These are phyloP conservation scores for Periconia sp. DNA, from an alignment of 2,329 filamentous ascomycete genomes.

Conservation along the genomic window DNA sequence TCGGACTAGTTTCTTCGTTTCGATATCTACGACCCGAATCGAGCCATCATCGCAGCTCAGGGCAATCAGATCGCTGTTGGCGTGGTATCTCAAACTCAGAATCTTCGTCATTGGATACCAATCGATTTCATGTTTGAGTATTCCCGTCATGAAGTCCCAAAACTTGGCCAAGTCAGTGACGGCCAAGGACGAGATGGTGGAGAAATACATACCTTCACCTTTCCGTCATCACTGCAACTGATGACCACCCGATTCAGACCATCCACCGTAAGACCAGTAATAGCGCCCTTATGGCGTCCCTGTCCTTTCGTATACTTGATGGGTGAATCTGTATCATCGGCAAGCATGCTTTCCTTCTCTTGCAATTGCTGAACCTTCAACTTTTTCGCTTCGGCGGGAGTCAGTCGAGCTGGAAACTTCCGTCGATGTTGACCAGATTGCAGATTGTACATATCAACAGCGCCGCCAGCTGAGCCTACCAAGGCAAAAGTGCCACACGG, in stretches of 20 bases:
- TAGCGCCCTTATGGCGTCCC: constrained; percentile 78
- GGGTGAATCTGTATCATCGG: constrained; percentile 47
- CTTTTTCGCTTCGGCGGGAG: constrained; percentile 78
- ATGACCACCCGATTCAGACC: constrained; percentile 85
- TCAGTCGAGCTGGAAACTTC: constrained; percentile 81
- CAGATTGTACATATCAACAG: constrained; percentile 94
- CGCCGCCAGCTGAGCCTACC: constrained; percentile 81
- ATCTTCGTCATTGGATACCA: constrained; percentile 81
- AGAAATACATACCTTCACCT: constrained; percentile 67
- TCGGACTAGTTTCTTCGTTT: constrained; percentile 88
- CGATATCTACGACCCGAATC: constrained; percentile 86
- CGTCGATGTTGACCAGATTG: constrained; percentile 91
- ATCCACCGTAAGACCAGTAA: constrained; percentile 89
- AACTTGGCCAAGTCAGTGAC: constrained; percentile 59
- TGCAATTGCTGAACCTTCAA: constrained; percentile 69
- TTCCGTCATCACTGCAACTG: constrained; percentile 88
- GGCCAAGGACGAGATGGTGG: not conserved
- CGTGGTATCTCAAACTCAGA: constrained; percentile 79
- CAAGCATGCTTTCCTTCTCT: constrained; percentile 56
- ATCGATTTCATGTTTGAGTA: constrained; percentile 78
- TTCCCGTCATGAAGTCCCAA: constrained; percentile 91
- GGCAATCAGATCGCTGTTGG: constrained; percentile 82
- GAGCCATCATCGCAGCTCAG: constrained; percentile 88
- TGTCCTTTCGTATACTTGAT: constrained; percentile 56
- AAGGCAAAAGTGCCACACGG: constrained; percentile 93